Evolutionary conservation across 2,329 filamentous ascomycete genomes (phyloP), one percentile per base, ranked within the genome.

Genomic region (Colletotrichum sp.): DNA sequence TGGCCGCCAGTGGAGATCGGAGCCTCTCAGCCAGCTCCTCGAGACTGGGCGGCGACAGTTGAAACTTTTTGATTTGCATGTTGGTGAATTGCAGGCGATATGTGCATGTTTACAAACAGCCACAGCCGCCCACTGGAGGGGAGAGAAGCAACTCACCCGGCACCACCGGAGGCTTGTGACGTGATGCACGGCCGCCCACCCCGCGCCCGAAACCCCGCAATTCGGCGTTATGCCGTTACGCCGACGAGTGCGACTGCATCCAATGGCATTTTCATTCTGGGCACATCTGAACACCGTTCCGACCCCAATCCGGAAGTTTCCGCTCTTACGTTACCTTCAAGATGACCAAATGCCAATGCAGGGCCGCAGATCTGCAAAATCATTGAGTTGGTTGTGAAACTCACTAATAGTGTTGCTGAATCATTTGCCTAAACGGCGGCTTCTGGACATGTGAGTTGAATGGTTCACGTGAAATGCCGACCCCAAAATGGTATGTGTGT

Each of bases 31-130:
- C 79, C 5, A 84, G 69, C 30, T 83, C 81, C 13, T 79, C 76
- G 2, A 84, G 81, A 2, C 72, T 65, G 2, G 82, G 82, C 5
- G 81, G 80, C 16, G 77, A 77, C 6, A 83, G 78, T 5, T 68
- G 26, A 36, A 77, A 72, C 34, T 80, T 82, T 69, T 75, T n/a
- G 24, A 70, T 44, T 10, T 69, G 71, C 75, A 77, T 77, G 32
- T 9, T 9, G 24, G 21, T 62, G 13, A 39, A 15, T 32, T 26
- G 15, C 13, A 21, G 10, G 9, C 59, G 21, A 62, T 8, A 6
- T 21, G 6, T 5, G 59, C 18, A 62, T 21, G 57, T 26, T 60
- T 5, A 21, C 44, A 52, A 13, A 7, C 44, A 52, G 44, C 44
- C 1, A 21, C 1, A 21, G 10, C 6, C n/a, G n/a, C 44, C 4